Conservation (phyloP, 2,329 filamentous ascomycete species). For the Metarhizium robertsii region DNA sequence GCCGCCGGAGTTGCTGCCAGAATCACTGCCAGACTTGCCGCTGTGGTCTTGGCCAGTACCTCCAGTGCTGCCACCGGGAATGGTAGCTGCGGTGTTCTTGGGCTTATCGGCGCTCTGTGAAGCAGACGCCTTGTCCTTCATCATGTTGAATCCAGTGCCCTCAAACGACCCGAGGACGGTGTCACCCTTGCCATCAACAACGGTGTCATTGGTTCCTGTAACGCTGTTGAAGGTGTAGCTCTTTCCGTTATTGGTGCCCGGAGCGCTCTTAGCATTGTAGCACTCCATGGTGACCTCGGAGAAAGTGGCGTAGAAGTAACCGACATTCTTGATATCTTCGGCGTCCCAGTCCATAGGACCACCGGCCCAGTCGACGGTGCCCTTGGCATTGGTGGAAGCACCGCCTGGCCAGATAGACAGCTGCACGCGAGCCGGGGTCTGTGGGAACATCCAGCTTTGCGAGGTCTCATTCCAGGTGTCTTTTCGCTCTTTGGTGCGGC, state of each 20-base stretch:
- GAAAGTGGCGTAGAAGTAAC: conserved; percentile 83
- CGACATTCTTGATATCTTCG: conserved; percentile 67
- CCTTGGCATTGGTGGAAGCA: conserved; percentile 64
- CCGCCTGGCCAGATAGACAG: conserved; percentile 96
- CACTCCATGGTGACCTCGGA: conserved; percentile 74
- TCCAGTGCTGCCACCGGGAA: conserved; percentile 21
- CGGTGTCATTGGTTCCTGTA: conserved; percentile 63
- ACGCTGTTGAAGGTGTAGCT: conserved; percentile 68
- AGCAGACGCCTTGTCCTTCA: conserved; percentile 26
- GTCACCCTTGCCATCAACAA: conserved; percentile 63
- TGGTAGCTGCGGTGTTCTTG: conserved; percentile 15
- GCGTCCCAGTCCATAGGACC: conserved; percentile 77
- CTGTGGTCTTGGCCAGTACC: conserved; percentile 16
- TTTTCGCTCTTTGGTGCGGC: conserved; percentile 63
- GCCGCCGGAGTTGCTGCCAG: conserved; percentile 4
- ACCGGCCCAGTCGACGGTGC: conserved; percentile 87
- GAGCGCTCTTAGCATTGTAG: conserved; percentile 54
- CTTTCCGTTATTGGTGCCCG: conserved; percentile 59
- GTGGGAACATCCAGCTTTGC: conserved; percentile 79
- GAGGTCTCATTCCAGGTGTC: conserved; percentile 81
- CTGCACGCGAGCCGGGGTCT: conserved; percentile 84
- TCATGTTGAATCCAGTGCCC: conserved; percentile 72
- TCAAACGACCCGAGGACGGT: conserved; percentile 72
- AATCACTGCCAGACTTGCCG: background rate
- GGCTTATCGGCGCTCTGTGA: conserved; percentile 11